These are phyloP conservation scores for Lactifluus volemus DNA, from an alignment of 768 basidiomycete genomes.

Conservation along the genomic window DNA sequence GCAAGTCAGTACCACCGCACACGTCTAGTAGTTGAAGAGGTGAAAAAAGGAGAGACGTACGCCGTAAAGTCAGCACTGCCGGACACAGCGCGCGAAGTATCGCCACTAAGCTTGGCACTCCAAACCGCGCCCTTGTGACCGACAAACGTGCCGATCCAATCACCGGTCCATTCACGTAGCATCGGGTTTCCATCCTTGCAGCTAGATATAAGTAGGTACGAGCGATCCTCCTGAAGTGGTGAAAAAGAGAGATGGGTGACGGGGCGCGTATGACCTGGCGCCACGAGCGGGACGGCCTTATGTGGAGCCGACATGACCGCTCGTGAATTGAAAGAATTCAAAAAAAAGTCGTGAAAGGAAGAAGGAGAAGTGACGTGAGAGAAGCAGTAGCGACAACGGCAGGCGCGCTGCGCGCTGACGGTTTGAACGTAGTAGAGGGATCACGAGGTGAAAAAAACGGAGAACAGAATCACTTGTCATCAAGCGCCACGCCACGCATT, in stretches of 20 bases:
- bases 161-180: conserved; percentile 94
- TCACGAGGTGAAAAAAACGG: neutral
- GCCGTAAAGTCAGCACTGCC: conserved; percentile 97
- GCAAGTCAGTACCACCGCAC: neutral
- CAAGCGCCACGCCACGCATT: conserved; percentile 6
- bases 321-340: neutral
- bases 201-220: conserved; percentile 86
- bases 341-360: conserved; percentile 5
- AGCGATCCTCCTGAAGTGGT: conserved; percentile 70
- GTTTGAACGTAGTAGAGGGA: neutral
- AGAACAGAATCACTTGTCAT: no score
- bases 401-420: conserved; percentile 28
- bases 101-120: conserved; percentile 85
- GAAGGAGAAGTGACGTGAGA: conserved; percentile 11
- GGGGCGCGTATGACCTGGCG: conserved; percentile 77
- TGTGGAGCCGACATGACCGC: conserved; percentile 13
- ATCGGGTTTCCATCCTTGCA: conserved; percentile 99
- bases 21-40: conserved; percentile 9
- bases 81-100: conserved; percentile 80
- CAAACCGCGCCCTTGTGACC: conserved; percentile 95
- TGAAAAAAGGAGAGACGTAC: conserved; percentile 40
- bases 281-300: conserved; percentile 72
- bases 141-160: conserved; percentile 94
- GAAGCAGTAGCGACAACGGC: conserved; percentile 11
- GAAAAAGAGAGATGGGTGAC: conserved; percentile 95